Conservation (phyloP, 108 stramenopile species). For the Licmophora abbreviata region DNA sequence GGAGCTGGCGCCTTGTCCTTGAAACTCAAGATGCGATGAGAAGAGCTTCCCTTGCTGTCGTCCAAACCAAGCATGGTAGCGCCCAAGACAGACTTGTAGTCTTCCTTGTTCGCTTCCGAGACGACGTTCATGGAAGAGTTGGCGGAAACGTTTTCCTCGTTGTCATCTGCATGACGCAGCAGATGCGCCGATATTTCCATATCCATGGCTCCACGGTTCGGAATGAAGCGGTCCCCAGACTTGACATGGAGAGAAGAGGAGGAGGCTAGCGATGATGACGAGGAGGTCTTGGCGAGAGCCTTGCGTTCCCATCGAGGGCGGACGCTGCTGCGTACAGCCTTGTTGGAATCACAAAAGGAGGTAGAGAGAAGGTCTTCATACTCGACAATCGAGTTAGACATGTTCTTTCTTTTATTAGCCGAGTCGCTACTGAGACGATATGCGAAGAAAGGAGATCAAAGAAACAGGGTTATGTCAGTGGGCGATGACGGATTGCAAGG, state of each 20-base stretch:
- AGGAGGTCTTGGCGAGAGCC: constrained; percentile 15
- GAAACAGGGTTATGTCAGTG: too few species aligned
- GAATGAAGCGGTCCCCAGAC: constrained; percentile 60
- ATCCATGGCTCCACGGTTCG: constrained; percentile 63
- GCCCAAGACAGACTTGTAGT: constrained; percentile 41
- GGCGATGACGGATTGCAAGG: too few species aligned
- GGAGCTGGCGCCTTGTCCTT: constrained; percentile 93
- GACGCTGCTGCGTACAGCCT: constrained; percentile 55
- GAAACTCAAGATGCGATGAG: constrained; percentile 85
- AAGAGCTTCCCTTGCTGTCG: constrained; percentile 25
- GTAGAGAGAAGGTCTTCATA: constrained; percentile 77
- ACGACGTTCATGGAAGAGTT: constrained; percentile 58
- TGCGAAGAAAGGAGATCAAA: too few species aligned
- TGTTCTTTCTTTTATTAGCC: constrained; percentile 19
- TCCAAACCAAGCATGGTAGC: constrained; percentile 60
- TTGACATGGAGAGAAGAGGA: too few species aligned
- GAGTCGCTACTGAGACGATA: too few species aligned
- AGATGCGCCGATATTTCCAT: constrained; percentile 60
- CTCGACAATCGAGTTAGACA: constrained; percentile 76
- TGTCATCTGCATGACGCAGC: constrained; percentile 33
- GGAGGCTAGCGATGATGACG: too few species aligned
- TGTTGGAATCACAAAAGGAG: constrained; percentile 81
- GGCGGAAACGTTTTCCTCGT: constrained; percentile 39
- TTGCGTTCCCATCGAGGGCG: constrained; percentile 85
- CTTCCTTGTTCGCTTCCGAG: constrained; percentile 82